These are phyloP conservation scores for Pyrenula aspistea DNA, from an alignment of 495 filamentous ascomycete genomes.

Conservation along the genomic window DNA sequence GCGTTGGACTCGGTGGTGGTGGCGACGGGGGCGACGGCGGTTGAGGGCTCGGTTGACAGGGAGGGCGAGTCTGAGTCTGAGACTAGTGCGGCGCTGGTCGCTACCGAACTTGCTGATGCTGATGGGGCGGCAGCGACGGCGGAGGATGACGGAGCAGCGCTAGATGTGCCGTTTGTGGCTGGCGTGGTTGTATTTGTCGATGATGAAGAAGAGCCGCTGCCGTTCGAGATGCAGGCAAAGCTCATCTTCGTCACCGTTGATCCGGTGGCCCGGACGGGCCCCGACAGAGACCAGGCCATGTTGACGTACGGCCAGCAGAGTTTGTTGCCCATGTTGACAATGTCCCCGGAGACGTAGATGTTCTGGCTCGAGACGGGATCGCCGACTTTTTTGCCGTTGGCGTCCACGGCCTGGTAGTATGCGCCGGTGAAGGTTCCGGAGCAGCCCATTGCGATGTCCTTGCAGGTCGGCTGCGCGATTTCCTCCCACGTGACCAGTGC, in stretches of 20 bases:
- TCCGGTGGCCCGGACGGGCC: slow-evolving; percentile 14
- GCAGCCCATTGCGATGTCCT: slow-evolving; percentile 39
- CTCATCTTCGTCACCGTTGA: slow-evolving; percentile 26
- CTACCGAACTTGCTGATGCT: background rate
- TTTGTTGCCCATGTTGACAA: slow-evolving; percentile 31
- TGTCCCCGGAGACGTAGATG: slow-evolving; percentile 40
- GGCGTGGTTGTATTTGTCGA: background rate
- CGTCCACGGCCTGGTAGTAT: slow-evolving; percentile 36
- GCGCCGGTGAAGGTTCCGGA: slow-evolving; percentile 35
- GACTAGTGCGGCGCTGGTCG: background rate
- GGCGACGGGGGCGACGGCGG: no score
- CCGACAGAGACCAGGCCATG: slow-evolving; percentile 32
- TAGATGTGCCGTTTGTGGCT: background rate
- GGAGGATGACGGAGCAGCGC: background rate
- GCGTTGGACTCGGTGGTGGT: no score
- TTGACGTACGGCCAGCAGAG: slow-evolving; percentile 46
- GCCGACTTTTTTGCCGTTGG: slow-evolving; percentile 27
- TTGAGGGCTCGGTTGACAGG: background rate
- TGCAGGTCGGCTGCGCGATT: slow-evolving; percentile 31
- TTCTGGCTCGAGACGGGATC: slow-evolving; percentile 22
- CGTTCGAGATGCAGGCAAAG: slow-evolving; percentile 27
- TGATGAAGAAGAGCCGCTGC: background rate
- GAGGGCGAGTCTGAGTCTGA: background rate
- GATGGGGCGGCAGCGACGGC: background rate
- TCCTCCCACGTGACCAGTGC: slow-evolving; percentile 43